Evolutionary conservation across 495 filamentous ascomycete species (phyloP), one percentile per base, ranked within the genome.

Genomic region (Staphylotrichum longicolle): DNA sequence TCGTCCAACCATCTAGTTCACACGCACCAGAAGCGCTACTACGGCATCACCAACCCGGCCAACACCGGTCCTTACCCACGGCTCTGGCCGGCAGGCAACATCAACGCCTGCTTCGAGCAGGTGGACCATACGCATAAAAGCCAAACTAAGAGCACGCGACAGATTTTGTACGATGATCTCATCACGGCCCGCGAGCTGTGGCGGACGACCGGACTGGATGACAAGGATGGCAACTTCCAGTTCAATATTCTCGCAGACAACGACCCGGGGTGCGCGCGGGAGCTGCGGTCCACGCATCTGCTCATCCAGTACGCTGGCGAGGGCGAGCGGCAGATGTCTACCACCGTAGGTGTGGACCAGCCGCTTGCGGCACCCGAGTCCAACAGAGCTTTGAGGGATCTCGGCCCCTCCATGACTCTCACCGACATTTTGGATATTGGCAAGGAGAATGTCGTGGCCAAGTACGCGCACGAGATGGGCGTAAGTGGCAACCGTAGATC

Each of bases 221-320:
- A 50, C 10, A 3, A 27, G 30, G 10, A 33, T 8, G 41, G 41
- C 7, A 5, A 44, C 41, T 50, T 50, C 48, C 48, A 39, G 48
- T 50, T 50, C 48, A 50, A 33, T 12, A 50, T 50, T n/a, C 10
- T 50, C 7, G 3, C 27, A 2, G 48, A 50, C 7, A 14, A 50
- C n/a, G 48, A 50, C 32, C 3, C 48, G 2, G 48, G 48, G 30
- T 50, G 48, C 12, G 30, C 30, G 10, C 48, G 48, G 11, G 11
- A 11, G 4, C 48, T 14, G 48, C 48, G 48, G 9, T 50, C 48
- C 8, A 50, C 48, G 48, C 48, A 50, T n/a, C 32, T 50, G 2
- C 48, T 50, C 48, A 50, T 50, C 32, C 33, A 34, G 9, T 50
- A 50, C 32, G 48, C 48, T 30, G 48, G 48, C 32, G 30, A 50